Conservation (phyloP, 176 grass and related monocot species). For the Dendrocalamus sinicus region DNA sequence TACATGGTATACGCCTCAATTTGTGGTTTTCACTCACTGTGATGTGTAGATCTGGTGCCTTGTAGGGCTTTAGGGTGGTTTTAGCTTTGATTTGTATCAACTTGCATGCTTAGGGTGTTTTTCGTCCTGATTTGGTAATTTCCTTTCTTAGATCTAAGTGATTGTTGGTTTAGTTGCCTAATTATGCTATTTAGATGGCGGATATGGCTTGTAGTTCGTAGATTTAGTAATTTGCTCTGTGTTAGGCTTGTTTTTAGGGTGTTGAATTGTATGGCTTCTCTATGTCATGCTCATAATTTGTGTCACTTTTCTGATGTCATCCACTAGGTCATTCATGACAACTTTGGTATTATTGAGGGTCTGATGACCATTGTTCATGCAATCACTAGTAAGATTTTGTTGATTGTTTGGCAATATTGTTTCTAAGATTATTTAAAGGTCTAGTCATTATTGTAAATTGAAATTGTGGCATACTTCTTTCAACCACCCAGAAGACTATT, state of each 20-base stretch:
- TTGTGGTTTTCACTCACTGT: not conserved
- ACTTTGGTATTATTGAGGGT: constrained; percentile 73
- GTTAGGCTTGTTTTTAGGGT: too few relatives aligned
- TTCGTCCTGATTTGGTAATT: not conserved
- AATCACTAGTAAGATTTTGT: constrained; percentile 57
- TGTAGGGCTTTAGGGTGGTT: not conserved
- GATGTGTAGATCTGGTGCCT: constrained; percentile 14
- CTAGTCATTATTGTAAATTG: not conserved
- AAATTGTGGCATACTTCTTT: not conserved
- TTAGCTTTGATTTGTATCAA: not conserved
- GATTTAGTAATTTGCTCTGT: too few relatives aligned
- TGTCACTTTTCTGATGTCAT: not conserved
- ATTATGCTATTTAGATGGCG: too few relatives aligned
- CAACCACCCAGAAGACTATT: constrained; percentile 87
- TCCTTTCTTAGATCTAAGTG: not conserved
- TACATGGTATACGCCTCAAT: constrained; percentile 63
- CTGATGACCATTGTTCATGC: constrained; percentile 77
- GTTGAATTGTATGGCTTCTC: too few relatives aligned
- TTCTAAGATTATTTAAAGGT: not conserved
- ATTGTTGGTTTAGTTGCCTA: not conserved
- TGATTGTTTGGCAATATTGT: not conserved
- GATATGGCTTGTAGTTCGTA: too few relatives aligned
- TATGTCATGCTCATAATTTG: too few relatives aligned
- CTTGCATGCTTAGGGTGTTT: not conserved
- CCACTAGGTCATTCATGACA: constrained; percentile 64